Evolutionary conservation across 768 basidiomycete genomes (phyloP), one percentile per base, ranked within the genome.

Genomic region (Tylopilus rubrobrunneus): DNA sequence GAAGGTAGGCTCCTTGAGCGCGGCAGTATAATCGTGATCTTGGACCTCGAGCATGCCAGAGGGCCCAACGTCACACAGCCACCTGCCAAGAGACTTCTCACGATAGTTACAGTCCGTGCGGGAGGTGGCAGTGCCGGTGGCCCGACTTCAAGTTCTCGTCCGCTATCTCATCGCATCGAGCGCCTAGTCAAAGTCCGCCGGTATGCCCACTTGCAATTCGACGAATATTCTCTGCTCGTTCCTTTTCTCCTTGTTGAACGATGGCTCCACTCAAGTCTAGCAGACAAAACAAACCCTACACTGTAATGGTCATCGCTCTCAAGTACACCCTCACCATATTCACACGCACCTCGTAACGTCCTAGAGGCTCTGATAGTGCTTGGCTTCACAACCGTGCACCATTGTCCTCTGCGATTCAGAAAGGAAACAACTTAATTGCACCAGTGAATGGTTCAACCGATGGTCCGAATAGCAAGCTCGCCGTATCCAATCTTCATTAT

Each of bases 401-500:
- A 19, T 73, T 48, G 71, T 74, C 51, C 63, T 67, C 66, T 46
- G 60, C 56, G 45, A 62, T n/a, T n/a, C n/a, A n/a, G n/a, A n/a
- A 60, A 17, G 60, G 61, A 48, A 70, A 66, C 61, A 58, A 59
- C 36, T 53, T 56, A 21, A 66, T 62, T 53, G 41, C 63, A 23
- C 51, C n/a, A n/a, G n/a, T 62, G 19, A 58, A 67, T 19, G 52
- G 51, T 11, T 19, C 62, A 4, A 66, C 75, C 25, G 54, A 37
- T 17, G 36, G 6, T 15, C 36, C 15, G 36, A 37, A 76, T 58
- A 71, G 80, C 50, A 84, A 84, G 66, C 81, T 95, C 59, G 68
- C 89, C 57, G 87, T 96, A 60, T 84, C 89, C 63, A 92, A 92
- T 69, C 64, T 97, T 59, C 94, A 97, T 74, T 97, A 96, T 61